phyloP scores from a whole-genome alignment of 2,329 filamentous ascomycete species.

The Didymellaceae sp. region DNA sequence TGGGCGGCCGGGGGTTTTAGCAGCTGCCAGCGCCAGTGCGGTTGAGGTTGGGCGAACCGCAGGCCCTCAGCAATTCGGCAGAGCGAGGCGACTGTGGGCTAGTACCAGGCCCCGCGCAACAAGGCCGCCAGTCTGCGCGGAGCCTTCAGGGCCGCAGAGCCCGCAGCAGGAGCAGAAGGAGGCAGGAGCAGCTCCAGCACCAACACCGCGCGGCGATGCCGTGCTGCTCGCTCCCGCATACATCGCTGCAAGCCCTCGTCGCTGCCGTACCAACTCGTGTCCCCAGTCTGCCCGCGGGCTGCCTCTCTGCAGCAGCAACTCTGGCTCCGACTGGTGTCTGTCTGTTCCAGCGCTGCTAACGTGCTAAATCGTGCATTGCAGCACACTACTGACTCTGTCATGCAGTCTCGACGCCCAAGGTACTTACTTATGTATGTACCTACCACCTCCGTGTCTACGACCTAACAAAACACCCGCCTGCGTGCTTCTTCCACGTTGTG shows the following conservation, averaged over 20 bases:
- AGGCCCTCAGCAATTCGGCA: conserved; percentile 22
- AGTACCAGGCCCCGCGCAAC: conserved; percentile 24
- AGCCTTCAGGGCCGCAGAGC: too few species aligned
- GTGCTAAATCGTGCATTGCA: conserved; percentile 13
- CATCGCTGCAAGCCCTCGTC: too few species aligned
- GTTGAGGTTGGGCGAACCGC: conserved; percentile 19
- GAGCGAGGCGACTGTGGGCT: conserved; percentile 8
- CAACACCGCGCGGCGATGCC: conserved; percentile 4
- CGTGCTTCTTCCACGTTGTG: too few species aligned
- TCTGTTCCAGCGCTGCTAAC: not conserved
- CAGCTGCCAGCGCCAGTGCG: conserved; percentile 20
- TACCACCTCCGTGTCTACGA: too few species aligned
- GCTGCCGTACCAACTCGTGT: conserved; percentile 5
- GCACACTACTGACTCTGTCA: conserved; percentile 4
- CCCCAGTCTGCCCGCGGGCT: not conserved
- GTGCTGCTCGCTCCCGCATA: conserved; percentile 21
- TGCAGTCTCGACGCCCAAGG: conserved; percentile 8
- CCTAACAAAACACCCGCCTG: too few species aligned
- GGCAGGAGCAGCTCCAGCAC: not conserved
- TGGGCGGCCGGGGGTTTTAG: conserved; percentile 26
- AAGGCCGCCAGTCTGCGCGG: conserved; percentile 7
- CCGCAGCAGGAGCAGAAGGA: too few species aligned
- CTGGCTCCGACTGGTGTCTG: conserved; percentile 3
- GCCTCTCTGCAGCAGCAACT: not conserved
- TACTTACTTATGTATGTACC: conserved; percentile 7